Evolutionary conservation across 495 filamentous ascomycete genomes (phyloP).

Genomic region (Beverwykella pulmonaria): DNA sequence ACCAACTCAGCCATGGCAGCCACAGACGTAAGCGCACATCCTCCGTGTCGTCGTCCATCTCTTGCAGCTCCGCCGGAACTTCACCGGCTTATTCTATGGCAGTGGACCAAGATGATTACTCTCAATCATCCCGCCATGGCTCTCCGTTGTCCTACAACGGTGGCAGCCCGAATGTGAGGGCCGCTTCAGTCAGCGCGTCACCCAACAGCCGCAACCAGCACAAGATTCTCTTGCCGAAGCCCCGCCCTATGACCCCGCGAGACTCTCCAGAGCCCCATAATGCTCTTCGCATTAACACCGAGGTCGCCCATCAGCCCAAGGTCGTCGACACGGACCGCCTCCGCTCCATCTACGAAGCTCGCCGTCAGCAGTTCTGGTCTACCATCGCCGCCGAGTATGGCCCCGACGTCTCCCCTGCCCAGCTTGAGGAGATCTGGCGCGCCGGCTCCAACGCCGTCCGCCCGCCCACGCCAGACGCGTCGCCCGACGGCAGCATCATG

Average conservation of each 20-base stretch:
- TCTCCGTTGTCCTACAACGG: slow-evolving; percentile 38
- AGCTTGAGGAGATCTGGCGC: slow-evolving; percentile 71
- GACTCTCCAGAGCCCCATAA: slow-evolving; percentile 38
- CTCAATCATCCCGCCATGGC: slow-evolving; percentile 39
- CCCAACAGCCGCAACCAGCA: slow-evolving; percentile 38
- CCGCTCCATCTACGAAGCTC: slow-evolving; percentile 66
- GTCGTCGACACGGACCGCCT: slow-evolving; percentile 69
- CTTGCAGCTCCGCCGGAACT: slow-evolving; percentile 38
- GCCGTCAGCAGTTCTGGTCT: slow-evolving; percentile 72
- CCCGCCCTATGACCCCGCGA: slow-evolving; percentile 32
- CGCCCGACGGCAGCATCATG: slow-evolving; percentile 39
- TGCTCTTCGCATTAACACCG: slow-evolving; percentile 41
- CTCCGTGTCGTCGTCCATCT: slow-evolving; percentile 58
- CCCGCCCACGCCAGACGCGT: slow-evolving; percentile 41
- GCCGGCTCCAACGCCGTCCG: slow-evolving; percentile 24
- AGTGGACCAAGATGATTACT: slow-evolving; percentile 36
- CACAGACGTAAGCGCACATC: slow-evolving; percentile 70
- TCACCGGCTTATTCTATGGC: slow-evolving; percentile 41
- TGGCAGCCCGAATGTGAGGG: slow-evolving; percentile 25
- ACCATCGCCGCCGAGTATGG: slow-evolving; percentile 72
- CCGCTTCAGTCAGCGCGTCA: slow-evolving; percentile 30
- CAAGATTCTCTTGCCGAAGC: slow-evolving; percentile 43
- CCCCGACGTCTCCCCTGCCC: slow-evolving; percentile 59
- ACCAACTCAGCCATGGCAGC: slow-evolving; percentile 79
- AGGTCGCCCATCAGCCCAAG: slow-evolving; percentile 34